These are phyloP conservation scores for Hydnomerulius pinastri DNA, from an alignment of 768 basidiomycete genomes.

Conservation along the genomic window DNA sequence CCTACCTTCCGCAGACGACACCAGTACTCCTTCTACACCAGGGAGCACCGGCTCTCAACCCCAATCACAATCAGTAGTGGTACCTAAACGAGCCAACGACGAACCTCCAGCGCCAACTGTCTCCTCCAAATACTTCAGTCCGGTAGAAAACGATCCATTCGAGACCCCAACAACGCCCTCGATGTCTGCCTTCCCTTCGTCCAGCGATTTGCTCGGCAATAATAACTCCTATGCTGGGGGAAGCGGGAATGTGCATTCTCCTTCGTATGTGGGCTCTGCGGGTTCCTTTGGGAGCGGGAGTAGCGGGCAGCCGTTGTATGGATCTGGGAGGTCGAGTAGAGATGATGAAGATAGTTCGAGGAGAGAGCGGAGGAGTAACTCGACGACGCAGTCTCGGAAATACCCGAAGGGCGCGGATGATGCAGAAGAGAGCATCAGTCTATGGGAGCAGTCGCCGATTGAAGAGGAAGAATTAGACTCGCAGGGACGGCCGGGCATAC, in stretches of 20 bases:
- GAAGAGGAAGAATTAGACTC: constrained; percentile 25
- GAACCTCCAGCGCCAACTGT: constrained; percentile 31
- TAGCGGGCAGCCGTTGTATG: constrained; percentile 14
- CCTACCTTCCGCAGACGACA: constrained; percentile 15
- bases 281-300: constrained; percentile 14
- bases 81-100: constrained; percentile 29
- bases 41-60: constrained; percentile 27
- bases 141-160: constrained; percentile 26
- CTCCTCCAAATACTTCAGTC: constrained; percentile 9
- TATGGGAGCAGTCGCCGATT: constrained; percentile 42
- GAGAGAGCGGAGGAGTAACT: constrained; percentile 37
- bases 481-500: constrained; percentile 30
- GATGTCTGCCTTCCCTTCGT: constrained; percentile 25
- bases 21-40: constrained; percentile 8
- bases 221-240: not conserved
- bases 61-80: constrained; percentile 19
- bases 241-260: not conserved
- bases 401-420: constrained; percentile 53
- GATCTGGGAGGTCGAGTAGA: constrained; percentile 3
- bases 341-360: constrained; percentile 17
- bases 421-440: constrained; percentile 58
- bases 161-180: constrained; percentile 31
- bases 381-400: constrained; percentile 50
- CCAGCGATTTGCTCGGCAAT: constrained; percentile 14
- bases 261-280: not conserved